Base-by-base conservation (phyloP, 257 asterid species). In the Solanum chilense region DNA sequence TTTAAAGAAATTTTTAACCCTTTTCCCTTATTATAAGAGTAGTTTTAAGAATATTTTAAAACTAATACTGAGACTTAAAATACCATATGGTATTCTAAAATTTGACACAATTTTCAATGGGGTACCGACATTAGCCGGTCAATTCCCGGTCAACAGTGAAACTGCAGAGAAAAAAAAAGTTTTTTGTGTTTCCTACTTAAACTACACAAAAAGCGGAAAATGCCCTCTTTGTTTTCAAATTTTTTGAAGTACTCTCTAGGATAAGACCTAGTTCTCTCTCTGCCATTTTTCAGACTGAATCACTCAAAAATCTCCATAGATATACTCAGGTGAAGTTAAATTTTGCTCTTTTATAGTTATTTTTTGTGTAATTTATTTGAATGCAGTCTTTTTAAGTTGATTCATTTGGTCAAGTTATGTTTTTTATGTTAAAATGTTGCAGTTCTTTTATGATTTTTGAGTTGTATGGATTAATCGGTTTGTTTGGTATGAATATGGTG, bases 211-310 rank as follows among this genome's bases (percentile, higher is more conserved):
- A 87, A 85, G 58, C 35, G 58, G 60, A 76, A 76, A 85, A 86
- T n/a, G 77, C 88, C 91, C 90, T 86, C 88, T 69, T 52, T 77
- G 86, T 87, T 91, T 92, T 90, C 88, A 91, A 92, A 91, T 20
- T 0, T 68, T 91, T 89, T 49, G 80, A 85, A 85, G 83, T 70
- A 74, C 90, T 86, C 91, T 86, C 93, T 68, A 74, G 89, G 88
- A 89, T 89, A 88, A 86, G 70, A 18, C 70, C 64, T n/a, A 66
- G 15, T 29, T 52, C 27, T 86, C 91, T 71, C 93, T 82, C 91
- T 56, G 78, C 90, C 66, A 77, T 83, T 76, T 85, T 47, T 52
- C n/a, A 41, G 14, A 56, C 85, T 20, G 45, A 73, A 35, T 33
- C 81, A 77, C 83, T 77, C 84, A 44, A 25, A 56, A 15, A 68